Evolutionary conservation across 768 basidiomycete genomes (phyloP).

Genomic region (Hortiboletus flavorubellus): DNA sequence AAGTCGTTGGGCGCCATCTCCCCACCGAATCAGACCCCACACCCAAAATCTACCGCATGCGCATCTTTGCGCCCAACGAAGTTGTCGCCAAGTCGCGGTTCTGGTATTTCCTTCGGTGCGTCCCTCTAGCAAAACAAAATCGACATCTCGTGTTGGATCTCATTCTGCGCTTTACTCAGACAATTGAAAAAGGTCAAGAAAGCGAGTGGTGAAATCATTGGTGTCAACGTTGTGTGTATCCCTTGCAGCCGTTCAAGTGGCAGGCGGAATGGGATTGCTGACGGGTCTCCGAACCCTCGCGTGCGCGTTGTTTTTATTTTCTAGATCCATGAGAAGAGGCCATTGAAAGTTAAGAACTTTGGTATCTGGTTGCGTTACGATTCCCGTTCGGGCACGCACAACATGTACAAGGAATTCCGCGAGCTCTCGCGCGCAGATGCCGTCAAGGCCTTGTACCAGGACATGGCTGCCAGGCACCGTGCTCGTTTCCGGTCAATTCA

Average conservation of each 20-base stretch:
- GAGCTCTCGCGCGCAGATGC: constrained; percentile 93
- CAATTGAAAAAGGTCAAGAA: constrained; percentile 99
- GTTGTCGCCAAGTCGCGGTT: constrained; percentile 99
- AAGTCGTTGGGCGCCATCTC: constrained; percentile 96
- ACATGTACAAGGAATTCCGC: constrained; percentile 99
- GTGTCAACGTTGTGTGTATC: constrained; percentile 93
- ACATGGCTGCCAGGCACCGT: constrained; percentile 99
- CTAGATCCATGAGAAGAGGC: constrained; percentile 98
- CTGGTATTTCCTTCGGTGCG: constrained; percentile 98
- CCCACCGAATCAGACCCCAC: constrained; percentile 90
- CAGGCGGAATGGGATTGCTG: constrained; percentile 74
- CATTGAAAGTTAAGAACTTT: constrained; percentile 99
- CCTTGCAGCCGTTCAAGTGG: constrained; percentile 78
- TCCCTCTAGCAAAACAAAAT: not conserved
- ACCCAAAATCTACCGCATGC: constrained; percentile 99
- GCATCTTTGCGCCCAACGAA: constrained; percentile 98
- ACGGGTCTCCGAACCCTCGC: constrained; percentile 27
- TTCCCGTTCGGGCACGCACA: constrained; percentile 99
- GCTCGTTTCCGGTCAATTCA: constrained; percentile 99
- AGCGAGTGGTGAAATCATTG: constrained; percentile 98
- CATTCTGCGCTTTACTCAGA: constrained; percentile 37
- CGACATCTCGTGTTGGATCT: not conserved
- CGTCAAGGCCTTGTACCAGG: constrained; percentile 96
- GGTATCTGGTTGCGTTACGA: constrained; percentile 99
- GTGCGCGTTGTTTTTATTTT: constrained; percentile 20